phyloP scores from a whole-genome alignment of 1,284 basidiomycete species.

The Ceratobasidium sp. region DNA sequence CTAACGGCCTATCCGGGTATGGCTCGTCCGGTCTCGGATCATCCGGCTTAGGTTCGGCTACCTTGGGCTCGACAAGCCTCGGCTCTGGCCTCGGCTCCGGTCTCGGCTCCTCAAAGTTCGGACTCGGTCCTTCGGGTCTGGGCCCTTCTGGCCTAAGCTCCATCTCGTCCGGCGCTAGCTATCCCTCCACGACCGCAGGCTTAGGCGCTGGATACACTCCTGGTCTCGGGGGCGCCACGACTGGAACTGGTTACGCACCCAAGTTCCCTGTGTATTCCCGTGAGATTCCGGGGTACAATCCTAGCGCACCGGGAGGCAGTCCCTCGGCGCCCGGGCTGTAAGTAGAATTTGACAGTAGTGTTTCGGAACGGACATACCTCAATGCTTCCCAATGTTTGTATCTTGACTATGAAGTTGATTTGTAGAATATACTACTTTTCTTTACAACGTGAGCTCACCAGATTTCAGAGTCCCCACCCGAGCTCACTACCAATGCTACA shows the following conservation, averaged over 20 bases:
- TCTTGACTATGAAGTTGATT: too few relatives aligned
- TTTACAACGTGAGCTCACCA: too few relatives aligned
- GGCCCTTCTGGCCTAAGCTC: neutral
- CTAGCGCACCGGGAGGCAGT: neutral
- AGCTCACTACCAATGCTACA: too few relatives aligned
- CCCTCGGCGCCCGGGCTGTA: neutral
- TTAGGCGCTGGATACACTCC: constrained; percentile 2
- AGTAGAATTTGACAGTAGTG: neutral
- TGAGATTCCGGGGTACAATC: constrained; percentile 12
- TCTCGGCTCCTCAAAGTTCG: neutral
- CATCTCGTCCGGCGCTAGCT: neutral
- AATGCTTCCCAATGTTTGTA: too few relatives aligned
- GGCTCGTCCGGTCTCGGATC: neutral
- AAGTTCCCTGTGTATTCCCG: neutral
- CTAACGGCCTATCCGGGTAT: neutral
- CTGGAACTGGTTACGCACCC: neutral
- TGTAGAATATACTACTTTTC: too few relatives aligned
- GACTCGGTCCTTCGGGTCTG: neutral
- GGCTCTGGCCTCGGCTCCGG: constrained; percentile 8
- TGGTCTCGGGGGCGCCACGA: neutral
- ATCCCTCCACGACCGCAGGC: neutral
- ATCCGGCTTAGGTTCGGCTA: neutral
- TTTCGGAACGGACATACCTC: too few relatives aligned
- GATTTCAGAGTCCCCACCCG: too few relatives aligned
- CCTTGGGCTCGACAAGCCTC: neutral